phyloP scores from a whole-genome alignment of 805 yeast species.

The Candida adriatica region DNA sequence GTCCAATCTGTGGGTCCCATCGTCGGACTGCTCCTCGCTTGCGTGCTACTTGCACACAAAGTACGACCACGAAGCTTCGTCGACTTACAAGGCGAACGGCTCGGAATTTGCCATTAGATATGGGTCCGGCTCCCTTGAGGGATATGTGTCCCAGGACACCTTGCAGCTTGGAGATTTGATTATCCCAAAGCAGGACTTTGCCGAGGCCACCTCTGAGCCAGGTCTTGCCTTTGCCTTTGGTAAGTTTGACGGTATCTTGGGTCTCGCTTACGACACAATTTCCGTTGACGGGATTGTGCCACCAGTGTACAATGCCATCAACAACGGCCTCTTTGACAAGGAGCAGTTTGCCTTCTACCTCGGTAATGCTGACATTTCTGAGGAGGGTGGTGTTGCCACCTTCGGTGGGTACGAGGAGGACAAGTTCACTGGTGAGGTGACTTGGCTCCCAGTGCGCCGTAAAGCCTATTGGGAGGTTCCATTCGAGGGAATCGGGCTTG shows the following conservation, averaged over 20 bases:
- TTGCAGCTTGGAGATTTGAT: constrained; percentile 75
- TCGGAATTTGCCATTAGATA: constrained; percentile 78
- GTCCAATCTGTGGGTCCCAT: constrained; percentile 95
- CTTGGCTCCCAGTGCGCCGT: constrained; percentile 97
- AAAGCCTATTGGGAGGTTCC: constrained; percentile 99
- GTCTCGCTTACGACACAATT: constrained; percentile 89
- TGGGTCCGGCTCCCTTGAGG: constrained; percentile 91
- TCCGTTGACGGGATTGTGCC: constrained; percentile 88
- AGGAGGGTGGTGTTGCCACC: constrained; percentile 85
- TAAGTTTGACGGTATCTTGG: constrained; percentile 95
- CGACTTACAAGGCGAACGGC: constrained; percentile 83
- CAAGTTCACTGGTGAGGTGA: constrained; percentile 73
- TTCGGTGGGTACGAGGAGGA: constrained; percentile 89
- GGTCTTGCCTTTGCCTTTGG: constrained; percentile 98
- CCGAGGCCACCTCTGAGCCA: constrained; percentile 96
- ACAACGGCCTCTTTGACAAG: constrained; percentile 73
- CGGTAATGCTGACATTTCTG: constrained; percentile 66
- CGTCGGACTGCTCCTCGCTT: constrained; percentile 79
- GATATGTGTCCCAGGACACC: constrained; percentile 84
- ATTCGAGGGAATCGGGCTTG: constrained; percentile 84
- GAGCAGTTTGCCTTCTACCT: constrained; percentile 86
- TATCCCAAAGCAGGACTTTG: constrained; percentile 88
- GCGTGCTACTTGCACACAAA: constrained; percentile 93
- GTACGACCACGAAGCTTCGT: constrained; percentile 78
- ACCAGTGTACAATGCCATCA: constrained; percentile 85